Conservation (phyloP, 2,329 filamentous ascomycete species). For the Ophiostoma sp. region DNA sequence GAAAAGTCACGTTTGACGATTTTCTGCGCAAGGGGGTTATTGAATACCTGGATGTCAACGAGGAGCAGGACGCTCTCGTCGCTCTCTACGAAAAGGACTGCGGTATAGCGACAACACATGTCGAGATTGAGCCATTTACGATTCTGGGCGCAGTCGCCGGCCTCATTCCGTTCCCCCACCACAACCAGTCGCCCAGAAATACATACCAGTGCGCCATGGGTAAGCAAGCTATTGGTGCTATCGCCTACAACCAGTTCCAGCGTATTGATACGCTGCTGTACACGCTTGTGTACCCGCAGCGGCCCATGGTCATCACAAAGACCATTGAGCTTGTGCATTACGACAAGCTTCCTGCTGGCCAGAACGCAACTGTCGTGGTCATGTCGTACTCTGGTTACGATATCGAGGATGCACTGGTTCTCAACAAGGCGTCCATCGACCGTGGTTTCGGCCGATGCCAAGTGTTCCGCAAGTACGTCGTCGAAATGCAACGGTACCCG, state of each 20-base stretch:
- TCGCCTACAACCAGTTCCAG: conserved; percentile 96
- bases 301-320: conserved; percentile 94
- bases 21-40: conserved; percentile 85
- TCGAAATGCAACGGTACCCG: conserved; percentile 80
- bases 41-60: conserved; percentile 96
- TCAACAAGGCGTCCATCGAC: conserved; percentile 95
- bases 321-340: conserved; percentile 97
- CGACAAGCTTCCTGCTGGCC: conserved; percentile 92
- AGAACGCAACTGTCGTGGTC: conserved; percentile 95
- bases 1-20: conserved; percentile 85
- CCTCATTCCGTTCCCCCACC: conserved; percentile 94
- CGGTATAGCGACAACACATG: conserved; percentile 76
- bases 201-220: conserved; percentile 99
- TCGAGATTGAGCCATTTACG: conserved; percentile 98
- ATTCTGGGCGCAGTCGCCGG: conserved; percentile 92
- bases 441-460: conserved; percentile 94
- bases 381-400: conserved; percentile 99
- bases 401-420: conserved; percentile 94
- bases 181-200: conserved; percentile 97
- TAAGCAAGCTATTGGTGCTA: conserved; percentile 98
- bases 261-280: conserved; percentile 95
- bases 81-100: conserved; percentile 85
- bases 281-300: conserved; percentile 94
- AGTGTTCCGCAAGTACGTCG: conserved; percentile 91
- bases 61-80: conserved; percentile 94